Conservation (phyloP, 495 filamentous ascomycete species). For the Tuber magnatum region DNA sequence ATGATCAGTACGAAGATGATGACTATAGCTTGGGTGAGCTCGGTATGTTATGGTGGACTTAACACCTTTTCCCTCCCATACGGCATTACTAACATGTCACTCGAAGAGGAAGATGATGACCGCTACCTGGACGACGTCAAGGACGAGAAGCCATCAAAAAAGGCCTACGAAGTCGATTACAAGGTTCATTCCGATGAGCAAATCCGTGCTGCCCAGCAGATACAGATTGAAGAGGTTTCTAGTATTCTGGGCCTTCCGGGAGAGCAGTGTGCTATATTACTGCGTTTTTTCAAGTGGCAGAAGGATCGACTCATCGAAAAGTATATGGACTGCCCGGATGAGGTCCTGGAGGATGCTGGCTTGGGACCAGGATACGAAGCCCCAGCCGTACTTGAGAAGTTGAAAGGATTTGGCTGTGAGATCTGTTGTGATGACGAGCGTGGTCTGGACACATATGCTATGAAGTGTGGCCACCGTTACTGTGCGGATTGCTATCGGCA, state of each 20-base stretch:
- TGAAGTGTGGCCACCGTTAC: slow-evolving; percentile 94
- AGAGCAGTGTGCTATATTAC: slow-evolving; percentile 78
- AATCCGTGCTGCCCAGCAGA: slow-evolving; percentile 73
- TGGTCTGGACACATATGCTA: slow-evolving; percentile 78
- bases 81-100: slow-evolving; percentile 46
- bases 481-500: slow-evolving; percentile 89
- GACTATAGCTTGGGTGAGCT: slow-evolving; percentile 71
- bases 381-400: slow-evolving; percentile 58
- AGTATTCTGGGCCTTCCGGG: slow-evolving; percentile 77
- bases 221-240: slow-evolving; percentile 79
- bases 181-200: slow-evolving; percentile 70
- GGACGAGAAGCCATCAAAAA: slow-evolving; percentile 66
- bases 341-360: slow-evolving; percentile 78
- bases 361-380: slow-evolving; percentile 59
- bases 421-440: slow-evolving; percentile 90
- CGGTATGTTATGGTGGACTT: slow-evolving; percentile 50
- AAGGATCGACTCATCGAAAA: slow-evolving; percentile 88
- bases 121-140: slow-evolving; percentile 66
- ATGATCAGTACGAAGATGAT: slow-evolving; percentile 66
- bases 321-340: slow-evolving; percentile 77
- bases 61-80: slow-evolving; percentile 47
- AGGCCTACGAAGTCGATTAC: slow-evolving; percentile 76
- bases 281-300: slow-evolving; percentile 88
- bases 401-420: slow-evolving; percentile 77
- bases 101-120: slow-evolving; percentile 56